Evolutionary conservation across 1,284 basidiomycete species (phyloP), one percentile per base, ranked within the genome.

Genomic region (Mycosarcoma maydis): DNA sequence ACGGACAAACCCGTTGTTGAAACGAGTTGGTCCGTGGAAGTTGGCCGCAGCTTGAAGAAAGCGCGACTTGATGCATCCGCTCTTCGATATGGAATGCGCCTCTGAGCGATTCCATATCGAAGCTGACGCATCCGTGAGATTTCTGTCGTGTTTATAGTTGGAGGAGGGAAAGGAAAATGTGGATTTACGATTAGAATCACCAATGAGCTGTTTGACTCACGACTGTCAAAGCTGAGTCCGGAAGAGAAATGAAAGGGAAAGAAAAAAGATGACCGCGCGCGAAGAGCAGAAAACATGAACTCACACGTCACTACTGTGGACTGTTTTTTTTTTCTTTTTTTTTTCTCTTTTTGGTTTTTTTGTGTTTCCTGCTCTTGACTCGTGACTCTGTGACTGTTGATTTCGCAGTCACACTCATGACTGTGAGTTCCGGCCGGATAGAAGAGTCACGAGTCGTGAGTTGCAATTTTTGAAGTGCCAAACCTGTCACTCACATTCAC

Each of bases 341-440:
- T n/a, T n/a, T n/a, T n/a, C n/a, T n/a, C n/a, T n/a, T n/a, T n/a
- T n/a, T n/a, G n/a, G n/a, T n/a, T n/a, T n/a, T n/a, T n/a, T n/a
- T n/a, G n/a, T n/a, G n/a, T n/a, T n/a, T n/a, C n/a, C n/a, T n/a
- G n/a, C n/a, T n/a, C n/a, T n/a, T n/a, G n/a, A n/a, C n/a, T n/a
- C n/a, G n/a, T n/a, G n/a, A n/a, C n/a, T n/a, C n/a, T n/a, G n/a
- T n/a, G n/a, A n/a, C n/a, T n/a, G n/a, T n/a, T n/a, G n/a, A n/a
- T n/a, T n/a, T n/a, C n/a, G n/a, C n/a, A n/a, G n/a, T n/a, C n/a
- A n/a, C n/a, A n/a, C n/a, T n/a, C n/a, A n/a, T n/a, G n/a, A n/a
- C n/a, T n/a, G n/a, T n/a, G n/a, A n/a, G n/a, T 55, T 49, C 40
- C 58, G 58, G 58, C 58, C 58, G 58, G 29, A 37, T 49, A 22